These are phyloP conservation scores for Tricholoma flavovirens DNA, from an alignment of 768 basidiomycete genomes.

Conservation along the genomic window DNA sequence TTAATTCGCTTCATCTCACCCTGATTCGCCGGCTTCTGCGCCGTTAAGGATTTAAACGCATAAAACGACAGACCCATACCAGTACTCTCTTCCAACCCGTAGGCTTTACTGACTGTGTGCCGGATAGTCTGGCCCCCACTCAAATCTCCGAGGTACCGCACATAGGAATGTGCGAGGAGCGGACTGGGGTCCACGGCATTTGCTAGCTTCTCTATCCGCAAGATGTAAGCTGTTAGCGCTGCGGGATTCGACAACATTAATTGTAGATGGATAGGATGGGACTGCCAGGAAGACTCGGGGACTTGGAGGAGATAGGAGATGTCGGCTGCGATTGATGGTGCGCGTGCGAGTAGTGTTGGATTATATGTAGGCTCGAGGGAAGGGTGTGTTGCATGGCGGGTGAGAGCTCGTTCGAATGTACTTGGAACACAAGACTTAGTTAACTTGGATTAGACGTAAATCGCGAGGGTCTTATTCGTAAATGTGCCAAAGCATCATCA, in stretches of 20 bases:
- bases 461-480: slow-evolving; percentile 57
- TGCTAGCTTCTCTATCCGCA: slow-evolving; percentile 46
- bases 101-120: slow-evolving; percentile 58
- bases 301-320: slow-evolving; percentile 56
- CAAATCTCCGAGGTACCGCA: slow-evolving; percentile 78
- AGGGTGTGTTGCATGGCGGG: slow-evolving; percentile 55
- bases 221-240: slow-evolving; percentile 46
- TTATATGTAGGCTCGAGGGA: slow-evolving; percentile 66
- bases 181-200: slow-evolving; percentile 39
- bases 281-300: slow-evolving; percentile 46
- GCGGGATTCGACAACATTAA: slow-evolving; percentile 43
- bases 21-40: slow-evolving; percentile 38
- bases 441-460: not conserved
- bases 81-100: slow-evolving; percentile 47
- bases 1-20: slow-evolving; percentile 71
- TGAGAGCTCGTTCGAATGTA: slow-evolving; percentile 51
- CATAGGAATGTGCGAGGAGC: slow-evolving; percentile 74
- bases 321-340: slow-evolving; percentile 55
- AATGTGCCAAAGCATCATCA: slow-evolving; percentile 76
- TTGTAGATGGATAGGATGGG: slow-evolving; percentile 46
- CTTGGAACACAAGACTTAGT: slow-evolving; percentile 23
- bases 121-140: slow-evolving; percentile 74
- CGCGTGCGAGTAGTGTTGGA: slow-evolving; percentile 61
- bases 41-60: slow-evolving; percentile 53
- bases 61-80: slow-evolving; percentile 63